Percentiles rank a stretch among this genome's conserved stretches.
Conservation (phyloP, 495 filamentous ascomycete species). For the Trichoderma parareesei region DNA sequence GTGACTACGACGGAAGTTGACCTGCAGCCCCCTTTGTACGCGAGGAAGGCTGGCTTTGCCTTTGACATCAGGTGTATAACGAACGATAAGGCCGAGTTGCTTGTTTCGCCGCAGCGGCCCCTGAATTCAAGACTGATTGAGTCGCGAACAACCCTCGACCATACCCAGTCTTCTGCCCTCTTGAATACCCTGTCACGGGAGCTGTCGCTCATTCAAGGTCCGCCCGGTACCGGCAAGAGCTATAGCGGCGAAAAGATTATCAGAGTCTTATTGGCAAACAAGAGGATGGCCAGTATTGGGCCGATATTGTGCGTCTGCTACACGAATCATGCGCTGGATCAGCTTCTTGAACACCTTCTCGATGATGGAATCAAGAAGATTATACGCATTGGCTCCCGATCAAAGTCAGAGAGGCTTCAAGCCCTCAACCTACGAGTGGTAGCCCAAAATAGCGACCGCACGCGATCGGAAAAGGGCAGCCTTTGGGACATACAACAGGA, state of each 20-base stretch:
- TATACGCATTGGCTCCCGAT: conserved; percentile 61
- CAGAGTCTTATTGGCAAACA: conserved; percentile 55
- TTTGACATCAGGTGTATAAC: conserved; percentile 47
- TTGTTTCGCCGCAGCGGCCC: conserved; percentile 26
- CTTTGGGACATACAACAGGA: conserved; percentile 6
- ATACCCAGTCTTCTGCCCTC: conserved; percentile 49
- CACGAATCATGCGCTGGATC: conserved; percentile 70
- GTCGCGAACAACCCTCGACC: conserved; percentile 45
- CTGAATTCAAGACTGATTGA: conserved; percentile 34
- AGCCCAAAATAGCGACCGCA: conserved; percentile 19
- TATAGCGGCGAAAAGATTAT: conserved; percentile 50
- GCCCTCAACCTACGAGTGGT: conserved; percentile 40
- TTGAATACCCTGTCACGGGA: conserved; percentile 45
- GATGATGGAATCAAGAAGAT: conserved; percentile 48
- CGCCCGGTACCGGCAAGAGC: conserved; percentile 74
- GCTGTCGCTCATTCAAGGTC: conserved; percentile 67
- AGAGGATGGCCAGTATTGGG: conserved; percentile 38
- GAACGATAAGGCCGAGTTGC: conserved; percentile 25
- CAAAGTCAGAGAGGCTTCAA: conserved; percentile 50
- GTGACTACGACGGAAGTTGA: conserved; percentile 4
- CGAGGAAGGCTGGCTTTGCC: conserved; percentile 38
- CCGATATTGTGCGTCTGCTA: conserved; percentile 60
- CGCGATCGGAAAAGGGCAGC: conserved; percentile 21
- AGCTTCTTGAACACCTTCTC: conserved; percentile 58
- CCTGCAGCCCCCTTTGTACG: conserved; percentile 44